These are phyloP conservation scores for Tetrastigma voinierianum DNA, from an alignment of 164 flowering plant genomes.

Conservation along the genomic window DNA sequence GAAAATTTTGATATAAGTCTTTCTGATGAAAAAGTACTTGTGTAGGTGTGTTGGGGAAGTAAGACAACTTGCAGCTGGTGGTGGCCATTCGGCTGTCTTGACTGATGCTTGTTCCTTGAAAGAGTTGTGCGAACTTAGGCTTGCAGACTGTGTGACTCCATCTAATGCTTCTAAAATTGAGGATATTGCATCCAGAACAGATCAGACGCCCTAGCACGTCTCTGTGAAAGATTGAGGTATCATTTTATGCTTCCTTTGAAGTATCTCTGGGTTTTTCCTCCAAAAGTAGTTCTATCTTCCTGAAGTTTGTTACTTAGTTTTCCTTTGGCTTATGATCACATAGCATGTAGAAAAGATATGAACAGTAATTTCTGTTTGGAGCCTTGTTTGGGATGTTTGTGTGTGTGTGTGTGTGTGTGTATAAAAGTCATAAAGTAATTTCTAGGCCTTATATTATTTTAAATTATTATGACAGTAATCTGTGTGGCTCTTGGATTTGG, in stretches of 20 bases:
- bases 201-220: slow-evolving; percentile 92
- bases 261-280: not conserved
- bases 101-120: slow-evolving; percentile 94
- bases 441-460: not conserved
- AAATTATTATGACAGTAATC: too few species aligned
- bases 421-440: too few species aligned
- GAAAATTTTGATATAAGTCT: not conserved
- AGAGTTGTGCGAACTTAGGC: slow-evolving; percentile 87
- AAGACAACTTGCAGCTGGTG: slow-evolving; percentile 91
- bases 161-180: slow-evolving; percentile 69
- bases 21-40: slow-evolving; percentile 29
- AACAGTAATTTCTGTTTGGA: not conserved
- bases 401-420: too few species aligned
- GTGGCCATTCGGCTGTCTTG: slow-evolving; percentile 95
- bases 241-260: not conserved
- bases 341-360: not conserved
- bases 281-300: not conserved
- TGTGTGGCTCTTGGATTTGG: not conserved
- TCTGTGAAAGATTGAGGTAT: slow-evolving; percentile 90
- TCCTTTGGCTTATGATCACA: not conserved
- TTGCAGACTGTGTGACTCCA: slow-evolving; percentile 69
- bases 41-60: slow-evolving; percentile 94
- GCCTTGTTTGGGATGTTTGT: not conserved
- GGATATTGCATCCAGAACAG: slow-evolving; percentile 85
- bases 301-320: not conserved